Evolutionary conservation across 2,329 filamentous ascomycete species (phyloP), one percentile per base, ranked within the genome.

Genomic region (Colletotrichum nymphaeae): DNA sequence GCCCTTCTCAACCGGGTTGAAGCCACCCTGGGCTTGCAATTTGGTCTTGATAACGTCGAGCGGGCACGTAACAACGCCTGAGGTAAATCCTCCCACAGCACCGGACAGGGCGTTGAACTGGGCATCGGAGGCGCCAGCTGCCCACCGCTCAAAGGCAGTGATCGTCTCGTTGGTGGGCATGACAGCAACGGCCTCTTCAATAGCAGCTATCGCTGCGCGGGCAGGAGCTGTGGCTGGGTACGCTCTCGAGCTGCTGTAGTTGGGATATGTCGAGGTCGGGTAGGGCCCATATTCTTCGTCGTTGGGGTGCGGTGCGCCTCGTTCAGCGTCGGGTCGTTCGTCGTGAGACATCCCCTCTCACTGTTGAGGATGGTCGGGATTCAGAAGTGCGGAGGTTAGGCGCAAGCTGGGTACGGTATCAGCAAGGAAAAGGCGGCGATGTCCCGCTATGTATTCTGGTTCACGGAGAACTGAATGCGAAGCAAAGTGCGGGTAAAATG

Each of bases 41-140:
- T 98, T 98, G 57, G 97, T 99, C 87, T 99, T 99, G 84, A 99
- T 98, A 75, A 99, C 97, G 87, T 99, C 97, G 77, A 99, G 92
- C 55, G 97, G 97, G 82, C 97, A 99, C 66, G 96, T 98, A 76
- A 98, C 94, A 69, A 99, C 90, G 63, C 97, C 97, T 8, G 95
- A 98, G 26, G 95, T 95, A 79, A 98, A 94, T 63, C 97, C 97
- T 63, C 95, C 96, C 71, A 94, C 88, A 62, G 95, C 96, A 69
- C 97, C 97, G 56, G 95, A 93, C 69, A 98, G 87, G 75, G 95
- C 94, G 82, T 97, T 94, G 82, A 98, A 92, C 75, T 90, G 88
- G 24, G 89, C 86, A 75, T 91, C 88, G 42, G 89, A 90, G 63
- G 90, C 89, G 52, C 80, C 78, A 60, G 86, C 82, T 26, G 89